Conservation (phyloP, 2,329 filamentous ascomycete genomes). For the Talaromyces sp. region DNA sequence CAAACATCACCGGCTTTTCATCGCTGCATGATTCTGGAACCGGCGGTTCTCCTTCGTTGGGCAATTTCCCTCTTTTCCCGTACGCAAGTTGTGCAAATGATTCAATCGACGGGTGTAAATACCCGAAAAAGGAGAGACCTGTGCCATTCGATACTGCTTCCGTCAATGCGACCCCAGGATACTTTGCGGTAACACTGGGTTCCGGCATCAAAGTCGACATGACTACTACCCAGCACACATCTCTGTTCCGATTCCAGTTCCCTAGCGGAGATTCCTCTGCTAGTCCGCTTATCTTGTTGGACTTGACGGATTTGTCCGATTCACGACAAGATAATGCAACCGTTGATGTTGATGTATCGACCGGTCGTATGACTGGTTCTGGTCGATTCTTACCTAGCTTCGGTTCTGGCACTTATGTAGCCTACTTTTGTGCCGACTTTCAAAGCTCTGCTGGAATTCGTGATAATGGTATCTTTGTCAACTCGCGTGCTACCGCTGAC, state of each 20-base stretch:
- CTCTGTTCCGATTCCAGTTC: constrained; percentile 66
- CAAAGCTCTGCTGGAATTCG: constrained; percentile 52
- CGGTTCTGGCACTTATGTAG: constrained; percentile 58
- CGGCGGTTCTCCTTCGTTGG: constrained; percentile 60
- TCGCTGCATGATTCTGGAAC: constrained; percentile 54
- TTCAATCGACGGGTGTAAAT: constrained; percentile 61
- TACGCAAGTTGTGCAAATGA: constrained; percentile 61
- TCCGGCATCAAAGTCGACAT: constrained; percentile 63
- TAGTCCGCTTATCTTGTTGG: constrained; percentile 62
- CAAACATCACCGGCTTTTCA: constrained; percentile 52
- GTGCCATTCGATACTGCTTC: constrained; percentile 50
- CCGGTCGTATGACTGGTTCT: constrained; percentile 62
- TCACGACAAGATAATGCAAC: constrained; percentile 60
- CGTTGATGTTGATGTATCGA: constrained; percentile 56
- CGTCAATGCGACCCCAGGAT: constrained; percentile 62
- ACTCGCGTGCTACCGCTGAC: constrained; percentile 57
- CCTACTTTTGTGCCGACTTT: constrained; percentile 69
- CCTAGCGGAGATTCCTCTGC: constrained; percentile 35
- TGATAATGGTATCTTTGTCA: constrained; percentile 62
- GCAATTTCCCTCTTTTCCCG: constrained; percentile 71
- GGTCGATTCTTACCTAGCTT: constrained; percentile 65
- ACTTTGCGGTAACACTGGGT: constrained; percentile 61
- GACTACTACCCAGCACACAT: constrained; percentile 63
- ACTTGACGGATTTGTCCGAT: constrained; percentile 63
- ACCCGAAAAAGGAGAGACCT: constrained; percentile 55